Conservation (phyloP, 2,329 filamentous ascomycete species). For the Diaporthe caulivora region DNA sequence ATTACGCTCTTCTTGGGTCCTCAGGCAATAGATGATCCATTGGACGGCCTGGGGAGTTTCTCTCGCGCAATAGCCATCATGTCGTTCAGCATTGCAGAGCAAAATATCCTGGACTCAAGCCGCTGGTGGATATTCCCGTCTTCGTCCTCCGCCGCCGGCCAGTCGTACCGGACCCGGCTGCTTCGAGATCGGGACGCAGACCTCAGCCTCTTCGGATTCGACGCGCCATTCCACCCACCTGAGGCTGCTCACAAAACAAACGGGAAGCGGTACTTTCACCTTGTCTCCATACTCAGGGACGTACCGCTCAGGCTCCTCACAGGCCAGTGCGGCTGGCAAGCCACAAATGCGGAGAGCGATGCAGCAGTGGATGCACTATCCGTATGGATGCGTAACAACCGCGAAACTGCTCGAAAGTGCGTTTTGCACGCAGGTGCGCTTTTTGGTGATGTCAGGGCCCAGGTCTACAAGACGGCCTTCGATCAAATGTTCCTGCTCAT, state of each 20-base stretch:
- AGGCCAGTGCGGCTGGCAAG: neutral
- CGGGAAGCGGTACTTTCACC: neutral
- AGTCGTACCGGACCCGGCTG: neutral
- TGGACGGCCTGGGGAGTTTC: neutral
- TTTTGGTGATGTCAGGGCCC: neutral
- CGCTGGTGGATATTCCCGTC: neutral
- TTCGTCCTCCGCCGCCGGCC: neutral
- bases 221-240: neutral
- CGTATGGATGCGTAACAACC: neutral
- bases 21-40: neutral
- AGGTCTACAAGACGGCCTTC: neutral
- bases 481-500: neutral
- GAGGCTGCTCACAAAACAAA: neutral
- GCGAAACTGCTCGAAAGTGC: neutral
- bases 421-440: neutral
- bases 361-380: neutral
- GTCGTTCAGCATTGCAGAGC: neutral
- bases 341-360: neutral
- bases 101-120: neutral
- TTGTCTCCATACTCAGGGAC: neutral
- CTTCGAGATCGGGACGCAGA: neutral
- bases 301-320: neutral
- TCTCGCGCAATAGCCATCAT: neutral
- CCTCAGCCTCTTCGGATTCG: neutral
- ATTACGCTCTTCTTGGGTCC: neutral